A percentile compares a stretch with the other conserved stretches of the same genome.
Conservation (phyloP, 202 grass and related monocot genomes). For the Elaeis oleifera region DNA sequence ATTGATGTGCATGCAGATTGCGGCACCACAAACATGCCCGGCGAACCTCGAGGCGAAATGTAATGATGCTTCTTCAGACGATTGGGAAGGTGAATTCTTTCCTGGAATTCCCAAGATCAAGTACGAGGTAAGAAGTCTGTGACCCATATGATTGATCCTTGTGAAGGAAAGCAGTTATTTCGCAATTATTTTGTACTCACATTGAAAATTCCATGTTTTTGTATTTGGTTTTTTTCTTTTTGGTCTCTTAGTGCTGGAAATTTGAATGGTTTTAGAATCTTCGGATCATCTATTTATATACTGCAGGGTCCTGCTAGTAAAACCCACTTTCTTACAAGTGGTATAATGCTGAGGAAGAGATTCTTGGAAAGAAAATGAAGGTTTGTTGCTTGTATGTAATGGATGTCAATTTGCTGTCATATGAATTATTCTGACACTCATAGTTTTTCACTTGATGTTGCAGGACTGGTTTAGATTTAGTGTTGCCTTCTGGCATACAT, state of each 20-base stretch:
- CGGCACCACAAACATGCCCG: constrained; percentile 37
- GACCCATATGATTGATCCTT: too few species aligned
- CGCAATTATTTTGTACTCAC: too few species aligned
- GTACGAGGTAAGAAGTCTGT: constrained; percentile 52
- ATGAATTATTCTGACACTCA: not conserved
- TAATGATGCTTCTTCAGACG: constrained; percentile 33
- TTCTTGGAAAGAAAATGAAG: constrained; percentile 98
- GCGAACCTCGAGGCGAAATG: constrained; percentile 55
- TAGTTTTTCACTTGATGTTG: not conserved
- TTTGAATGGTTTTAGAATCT: not conserved
- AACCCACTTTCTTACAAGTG: constrained; percentile 90
- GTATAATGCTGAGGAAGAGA: constrained; percentile 87
- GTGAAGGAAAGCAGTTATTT: too few species aligned
- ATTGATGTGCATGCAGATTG: constrained; percentile 30
- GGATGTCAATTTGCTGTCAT: not conserved
- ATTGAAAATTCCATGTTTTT: not conserved
- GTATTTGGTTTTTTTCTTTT: too few species aligned
- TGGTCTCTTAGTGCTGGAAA: not conserved
- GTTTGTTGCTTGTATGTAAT: constrained; percentile 21
- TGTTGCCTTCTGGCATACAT: constrained; percentile 86
- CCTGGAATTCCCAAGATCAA: constrained; percentile 64
- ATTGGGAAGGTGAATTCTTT: constrained; percentile 82
- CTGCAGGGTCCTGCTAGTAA: constrained; percentile 71
- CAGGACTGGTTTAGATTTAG: constrained; percentile 96
- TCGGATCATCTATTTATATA: not conserved